phyloP scores from a whole-genome alignment of 495 filamentous ascomycete species.

The Penicillium malachiteum region DNA sequence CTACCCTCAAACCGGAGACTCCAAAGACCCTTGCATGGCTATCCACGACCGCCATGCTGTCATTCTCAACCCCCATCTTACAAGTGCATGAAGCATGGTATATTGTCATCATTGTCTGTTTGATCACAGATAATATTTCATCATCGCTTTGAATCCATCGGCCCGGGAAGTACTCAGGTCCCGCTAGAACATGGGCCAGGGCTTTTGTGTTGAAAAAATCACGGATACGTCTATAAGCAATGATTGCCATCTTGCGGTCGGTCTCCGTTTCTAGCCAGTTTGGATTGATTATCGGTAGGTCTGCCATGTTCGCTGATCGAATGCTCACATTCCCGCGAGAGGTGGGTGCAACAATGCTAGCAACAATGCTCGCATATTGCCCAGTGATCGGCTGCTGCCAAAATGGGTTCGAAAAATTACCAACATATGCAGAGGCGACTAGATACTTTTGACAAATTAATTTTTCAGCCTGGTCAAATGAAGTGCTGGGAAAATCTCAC shows the following conservation, averaged over 20 bases:
- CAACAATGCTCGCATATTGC: slow-evolving; percentile 49
- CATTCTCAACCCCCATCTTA: slow-evolving; percentile 47
- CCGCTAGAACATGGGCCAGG: slow-evolving; percentile 39
- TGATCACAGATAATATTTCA: slow-evolving; percentile 49
- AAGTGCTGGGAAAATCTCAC: slow-evolving; percentile 10
- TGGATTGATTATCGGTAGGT: slow-evolving; percentile 54
- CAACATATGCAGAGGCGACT: slow-evolving; percentile 35
- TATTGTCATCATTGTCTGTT: slow-evolving; percentile 41
- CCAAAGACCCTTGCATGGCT: slow-evolving; percentile 49
- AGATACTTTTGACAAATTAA: slow-evolving; percentile 24
- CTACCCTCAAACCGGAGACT: slow-evolving; percentile 52
- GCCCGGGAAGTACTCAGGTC: slow-evolving; percentile 54
- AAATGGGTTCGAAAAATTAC: slow-evolving; percentile 44
- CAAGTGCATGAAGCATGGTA: slow-evolving; percentile 55
- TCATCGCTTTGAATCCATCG: slow-evolving; percentile 42
- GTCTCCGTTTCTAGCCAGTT: slow-evolving; percentile 53
- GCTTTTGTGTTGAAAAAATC: slow-evolving; percentile 30
- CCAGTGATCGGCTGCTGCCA: slow-evolving; percentile 34
- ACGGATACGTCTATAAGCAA: slow-evolving; percentile 51
- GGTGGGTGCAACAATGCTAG: slow-evolving; percentile 42
- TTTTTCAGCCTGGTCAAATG: background rate
- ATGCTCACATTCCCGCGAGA: slow-evolving; percentile 58
- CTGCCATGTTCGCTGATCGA: slow-evolving; percentile 32
- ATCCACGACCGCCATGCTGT: slow-evolving; percentile 57
- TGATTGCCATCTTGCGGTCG: slow-evolving; percentile 54